Evolutionary conservation across 805 yeast species (phyloP), one percentile per base, ranked within the genome.

Genomic region (Cyberlindnera misumaiensis): DNA sequence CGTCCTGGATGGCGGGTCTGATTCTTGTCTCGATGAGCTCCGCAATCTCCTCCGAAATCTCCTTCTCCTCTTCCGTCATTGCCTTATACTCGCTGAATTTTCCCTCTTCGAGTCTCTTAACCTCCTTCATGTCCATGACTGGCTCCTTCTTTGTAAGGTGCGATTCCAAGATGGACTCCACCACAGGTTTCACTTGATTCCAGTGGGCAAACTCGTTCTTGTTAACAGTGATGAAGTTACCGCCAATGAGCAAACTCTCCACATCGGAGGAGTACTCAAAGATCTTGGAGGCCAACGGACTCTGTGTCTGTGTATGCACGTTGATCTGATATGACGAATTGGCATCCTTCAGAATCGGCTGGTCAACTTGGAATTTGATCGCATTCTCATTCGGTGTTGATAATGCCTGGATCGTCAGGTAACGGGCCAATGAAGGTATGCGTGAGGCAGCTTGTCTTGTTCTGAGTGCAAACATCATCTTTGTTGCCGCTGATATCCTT

Each of bases 1-100:
- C 99, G 54, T 93, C 99, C 64, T 88, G 95, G 41, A 93, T 88
- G 1, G 97, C 96, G 1, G 99, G 99, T 55, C 96, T 80, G 36
- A 93, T 89, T 57, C 97, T 78, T 2, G 98, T 93, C 44, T 84
- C 94, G 40, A 94, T 81, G 40, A 93, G 70, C 56, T 93, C 97
- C 51, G 87, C 84, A 53, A 93, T 87, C 83, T 89, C 83, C 24
- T 84, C 78, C 32, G 87, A 83, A 2, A 87, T 75, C 62, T 90
- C 97, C 38, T 73, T 70, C 41, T 83, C 88, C 35, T 79, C 85
- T 34, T 82, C 95, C 10, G 56, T 48, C 47, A 48, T 40, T 5
- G 35, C 40, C 16, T 32, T 41, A 1, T 32, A n/a, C n/a, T 30
- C 33, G 7, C 20, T 32, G 14, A 42, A 28, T 5, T 35, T 10